Evolutionary conservation across 2,329 filamentous ascomycete genomes (phyloP).

Genomic region (Fusarium vanettenii): DNA sequence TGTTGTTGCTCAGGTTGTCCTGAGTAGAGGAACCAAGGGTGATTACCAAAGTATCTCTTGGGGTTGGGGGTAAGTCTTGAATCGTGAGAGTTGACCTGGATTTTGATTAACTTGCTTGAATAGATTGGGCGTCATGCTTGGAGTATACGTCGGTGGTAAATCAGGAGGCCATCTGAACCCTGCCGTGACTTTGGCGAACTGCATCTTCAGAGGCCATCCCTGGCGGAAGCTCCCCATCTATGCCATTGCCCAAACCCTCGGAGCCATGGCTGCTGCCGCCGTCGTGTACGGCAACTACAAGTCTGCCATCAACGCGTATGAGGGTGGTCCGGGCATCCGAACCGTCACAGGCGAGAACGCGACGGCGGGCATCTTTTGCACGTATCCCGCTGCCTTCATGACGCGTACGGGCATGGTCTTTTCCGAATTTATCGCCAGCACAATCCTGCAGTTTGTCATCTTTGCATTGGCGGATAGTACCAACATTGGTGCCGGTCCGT

Average conservation of each 20-base stretch:
- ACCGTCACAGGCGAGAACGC: conserved; percentile 70
- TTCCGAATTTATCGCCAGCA: conserved; percentile 75
- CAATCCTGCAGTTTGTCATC: conserved; percentile 77
- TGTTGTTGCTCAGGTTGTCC: conserved; percentile 75
- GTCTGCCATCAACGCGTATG: conserved; percentile 72
- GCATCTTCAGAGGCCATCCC: conserved; percentile 74
- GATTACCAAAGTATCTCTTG: conserved; percentile 62
- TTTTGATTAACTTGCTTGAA: neutral
- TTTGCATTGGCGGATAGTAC: conserved; percentile 73
- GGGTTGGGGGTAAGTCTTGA: conserved; percentile 59
- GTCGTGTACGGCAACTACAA: conserved; percentile 74
- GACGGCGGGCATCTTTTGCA: conserved; percentile 78
- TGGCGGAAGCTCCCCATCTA: conserved; percentile 79
- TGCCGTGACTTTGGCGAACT: conserved; percentile 77
- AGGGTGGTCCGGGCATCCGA: conserved; percentile 69
- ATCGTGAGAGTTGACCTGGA: neutral
- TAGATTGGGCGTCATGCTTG: conserved; percentile 75
- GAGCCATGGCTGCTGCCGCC: conserved; percentile 71
- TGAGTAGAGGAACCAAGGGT: conserved; percentile 63
- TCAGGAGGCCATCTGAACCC: conserved; percentile 77
- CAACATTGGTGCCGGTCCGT: conserved; percentile 66
- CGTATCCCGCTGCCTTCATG: conserved; percentile 76
- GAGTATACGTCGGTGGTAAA: conserved; percentile 73
- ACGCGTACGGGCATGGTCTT: conserved; percentile 76
- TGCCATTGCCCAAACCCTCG: conserved; percentile 72